These are phyloP conservation scores for Epichloe uncinata DNA, from an alignment of 2,329 filamentous ascomycete species.

Conservation along the genomic window DNA sequence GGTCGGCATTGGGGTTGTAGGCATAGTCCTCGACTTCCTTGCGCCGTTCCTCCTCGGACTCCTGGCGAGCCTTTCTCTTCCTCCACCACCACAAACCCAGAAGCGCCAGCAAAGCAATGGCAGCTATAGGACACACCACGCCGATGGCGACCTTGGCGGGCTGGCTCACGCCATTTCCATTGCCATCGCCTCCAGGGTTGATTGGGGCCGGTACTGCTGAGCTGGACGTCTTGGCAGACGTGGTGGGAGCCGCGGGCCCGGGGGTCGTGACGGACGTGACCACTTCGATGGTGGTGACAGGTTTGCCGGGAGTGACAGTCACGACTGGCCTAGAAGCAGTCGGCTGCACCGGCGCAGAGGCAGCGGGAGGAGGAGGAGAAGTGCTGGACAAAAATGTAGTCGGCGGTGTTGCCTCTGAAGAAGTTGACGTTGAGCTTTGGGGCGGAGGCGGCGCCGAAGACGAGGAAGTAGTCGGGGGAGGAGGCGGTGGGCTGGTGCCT, in stretches of 20 bases:
- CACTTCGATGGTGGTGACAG: slow-evolving; percentile 10
- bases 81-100: slow-evolving; percentile 76
- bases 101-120: slow-evolving; percentile 67
- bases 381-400: slow-evolving; percentile 6
- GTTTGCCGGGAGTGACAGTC: slow-evolving; percentile 13
- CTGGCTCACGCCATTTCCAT: slow-evolving; percentile 38
- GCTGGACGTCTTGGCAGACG: slow-evolving; percentile 6
- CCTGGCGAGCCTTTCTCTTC: slow-evolving; percentile 73
- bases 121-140: slow-evolving; percentile 85
- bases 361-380: slow-evolving; percentile 3
- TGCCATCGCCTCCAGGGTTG: slow-evolving; percentile 13
- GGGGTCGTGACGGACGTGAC: slow-evolving; percentile 15
- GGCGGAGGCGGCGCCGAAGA: background rate
- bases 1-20: slow-evolving; percentile 95
- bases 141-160: slow-evolving; percentile 76
- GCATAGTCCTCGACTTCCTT: slow-evolving; percentile 97
- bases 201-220: slow-evolving; percentile 17
- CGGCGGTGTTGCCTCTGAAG: slow-evolving; percentile 2
- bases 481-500: background rate
- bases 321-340: slow-evolving; percentile 11
- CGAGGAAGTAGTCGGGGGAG: background rate
- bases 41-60: slow-evolving; percentile 72
- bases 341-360: slow-evolving; percentile 8
- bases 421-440: background rate
- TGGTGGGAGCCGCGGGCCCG: slow-evolving; percentile 4